Conservation (phyloP, 2,329 filamentous ascomycete genomes). For the Diplodia scrobiculata region DNA sequence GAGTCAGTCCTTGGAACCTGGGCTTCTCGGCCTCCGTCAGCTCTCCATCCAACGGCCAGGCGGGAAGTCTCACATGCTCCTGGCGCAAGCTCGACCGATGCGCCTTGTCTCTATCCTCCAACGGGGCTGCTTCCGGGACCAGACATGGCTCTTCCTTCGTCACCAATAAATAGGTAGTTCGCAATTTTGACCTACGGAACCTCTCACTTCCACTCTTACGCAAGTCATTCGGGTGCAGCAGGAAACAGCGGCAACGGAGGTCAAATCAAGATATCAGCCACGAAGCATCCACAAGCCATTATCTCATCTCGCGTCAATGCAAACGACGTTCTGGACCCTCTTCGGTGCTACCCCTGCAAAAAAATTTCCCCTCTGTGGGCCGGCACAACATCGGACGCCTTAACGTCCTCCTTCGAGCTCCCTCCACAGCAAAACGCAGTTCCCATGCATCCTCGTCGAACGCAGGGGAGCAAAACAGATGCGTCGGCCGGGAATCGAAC, state of each 20-base stretch:
- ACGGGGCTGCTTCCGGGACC: too few species aligned
- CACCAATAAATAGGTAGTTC: background rate
- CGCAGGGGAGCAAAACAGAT: background rate
- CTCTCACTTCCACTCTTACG: background rate
- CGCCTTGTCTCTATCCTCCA: too few species aligned
- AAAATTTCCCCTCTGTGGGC: constrained; percentile 7
- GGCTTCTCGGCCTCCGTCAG: too few species aligned
- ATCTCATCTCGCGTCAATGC: background rate
- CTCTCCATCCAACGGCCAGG: too few species aligned
- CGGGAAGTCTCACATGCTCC: too few species aligned
- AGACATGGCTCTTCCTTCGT: too few species aligned
- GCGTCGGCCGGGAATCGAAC: constrained; percentile 30
- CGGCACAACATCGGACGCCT: background rate
- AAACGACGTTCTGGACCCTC: constrained; percentile 1
- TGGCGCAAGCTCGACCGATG: too few species aligned
- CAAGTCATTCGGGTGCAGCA: background rate
- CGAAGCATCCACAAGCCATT: background rate
- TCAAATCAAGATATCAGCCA: background rate
- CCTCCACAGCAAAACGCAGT: background rate
- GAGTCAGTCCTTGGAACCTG: too few species aligned
- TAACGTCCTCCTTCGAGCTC: background rate
- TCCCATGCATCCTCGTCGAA: background rate
- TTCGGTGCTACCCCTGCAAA: constrained; percentile 2
- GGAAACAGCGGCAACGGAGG: background rate
- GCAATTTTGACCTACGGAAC: background rate